phyloP scores from a whole-genome alignment of 371 early-diverging fungal species.

The Mortierella sp. region DNA sequence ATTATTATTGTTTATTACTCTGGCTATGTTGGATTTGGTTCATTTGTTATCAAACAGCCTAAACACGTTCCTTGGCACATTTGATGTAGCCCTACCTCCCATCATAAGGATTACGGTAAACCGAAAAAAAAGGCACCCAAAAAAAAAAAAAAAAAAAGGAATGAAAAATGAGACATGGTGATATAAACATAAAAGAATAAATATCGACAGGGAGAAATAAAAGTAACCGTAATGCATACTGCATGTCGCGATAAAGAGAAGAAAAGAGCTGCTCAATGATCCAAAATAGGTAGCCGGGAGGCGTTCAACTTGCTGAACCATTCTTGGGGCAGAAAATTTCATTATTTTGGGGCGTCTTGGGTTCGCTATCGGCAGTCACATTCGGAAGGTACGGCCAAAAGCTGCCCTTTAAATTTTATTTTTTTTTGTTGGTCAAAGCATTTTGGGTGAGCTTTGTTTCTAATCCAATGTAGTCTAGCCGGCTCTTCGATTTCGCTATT shows the following conservation, averaged over 20 bases:
- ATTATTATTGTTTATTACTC: no score
- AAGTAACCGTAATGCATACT: neutral
- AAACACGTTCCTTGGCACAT: neutral
- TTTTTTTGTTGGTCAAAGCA: conserved; percentile 18
- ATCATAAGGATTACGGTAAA: no score
- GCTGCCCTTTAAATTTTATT: neutral
- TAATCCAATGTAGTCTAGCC: neutral
- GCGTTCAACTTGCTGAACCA: neutral
- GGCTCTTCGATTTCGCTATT: neutral
- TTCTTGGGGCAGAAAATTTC: conserved; percentile 8
- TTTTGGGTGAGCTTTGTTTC: neutral
- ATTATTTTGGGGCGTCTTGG: conserved; percentile 11
- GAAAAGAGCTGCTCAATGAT: neutral
- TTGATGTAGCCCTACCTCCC: no score
- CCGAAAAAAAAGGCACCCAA: neutral
- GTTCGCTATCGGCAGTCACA: conserved; percentile 2
- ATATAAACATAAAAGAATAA: no score
- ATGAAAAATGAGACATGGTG: neutral
- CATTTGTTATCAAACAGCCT: neutral
- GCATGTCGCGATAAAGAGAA: neutral
- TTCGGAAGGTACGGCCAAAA: neutral
- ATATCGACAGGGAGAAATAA: neutral
- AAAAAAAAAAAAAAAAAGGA: neutral
- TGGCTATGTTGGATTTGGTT: no score
- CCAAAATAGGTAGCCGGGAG: neutral